Conservation (phyloP, 2,329 filamentous ascomycete genomes). For the Paraphaeosphaeria minitans region DNA sequence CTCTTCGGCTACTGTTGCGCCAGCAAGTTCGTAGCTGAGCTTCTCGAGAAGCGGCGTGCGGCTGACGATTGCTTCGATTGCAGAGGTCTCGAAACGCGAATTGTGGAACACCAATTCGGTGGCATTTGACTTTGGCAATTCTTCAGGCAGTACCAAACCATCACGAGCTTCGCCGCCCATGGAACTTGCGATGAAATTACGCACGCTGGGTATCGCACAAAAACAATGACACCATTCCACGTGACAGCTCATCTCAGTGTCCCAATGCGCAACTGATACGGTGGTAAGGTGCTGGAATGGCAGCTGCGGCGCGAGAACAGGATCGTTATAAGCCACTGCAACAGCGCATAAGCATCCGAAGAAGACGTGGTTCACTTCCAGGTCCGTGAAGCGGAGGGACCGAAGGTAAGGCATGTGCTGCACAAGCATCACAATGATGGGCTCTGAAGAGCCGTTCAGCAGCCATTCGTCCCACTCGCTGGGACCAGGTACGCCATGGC, state of each 20-base stretch:
- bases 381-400: conserved; percentile 18
- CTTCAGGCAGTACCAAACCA: neutral
- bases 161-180: conserved; percentile 16
- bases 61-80: conserved; percentile 12
- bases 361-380: conserved; percentile 6
- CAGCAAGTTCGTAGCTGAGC: conserved; percentile 17
- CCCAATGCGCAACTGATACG: conserved; percentile 17
- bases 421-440: conserved; percentile 17
- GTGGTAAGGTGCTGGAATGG: conserved; percentile 21
- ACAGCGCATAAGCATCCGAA: conserved; percentile 5
- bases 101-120: conserved; percentile 16
- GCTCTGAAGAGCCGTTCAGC: conserved; percentile 10
- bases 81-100: conserved; percentile 14
- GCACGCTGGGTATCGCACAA: conserved; percentile 19
- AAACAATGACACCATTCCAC: conserved; percentile 19
- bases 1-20: conserved; percentile 6
- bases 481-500: neutral
- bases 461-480: conserved; percentile 9
- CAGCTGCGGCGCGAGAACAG: conserved; percentile 7
- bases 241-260: conserved; percentile 11
- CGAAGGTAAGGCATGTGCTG: conserved; percentile 20
- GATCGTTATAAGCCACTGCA: conserved; percentile 16
- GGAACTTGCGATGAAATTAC: conserved; percentile 13
- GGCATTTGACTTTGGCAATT: conserved; percentile 15
- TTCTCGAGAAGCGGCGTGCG: conserved; percentile 15